phyloP scores from a whole-genome alignment of 1,284 basidiomycete species.

The Sanguinoderma infundibulare region DNA sequence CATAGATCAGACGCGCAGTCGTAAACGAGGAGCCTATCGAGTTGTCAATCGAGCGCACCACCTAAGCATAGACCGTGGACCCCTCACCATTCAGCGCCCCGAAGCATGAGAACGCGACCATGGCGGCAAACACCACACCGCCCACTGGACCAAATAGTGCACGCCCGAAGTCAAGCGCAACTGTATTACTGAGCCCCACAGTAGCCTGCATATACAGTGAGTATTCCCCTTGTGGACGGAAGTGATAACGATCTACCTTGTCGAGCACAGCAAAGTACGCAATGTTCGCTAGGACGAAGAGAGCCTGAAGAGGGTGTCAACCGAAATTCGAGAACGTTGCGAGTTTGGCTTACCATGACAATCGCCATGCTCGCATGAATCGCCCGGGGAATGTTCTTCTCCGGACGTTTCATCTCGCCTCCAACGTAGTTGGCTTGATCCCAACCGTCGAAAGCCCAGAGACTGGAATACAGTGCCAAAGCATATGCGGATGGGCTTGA shows the following conservation, averaged over 20 bases:
- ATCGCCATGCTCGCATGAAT: slow-evolving; percentile 89
- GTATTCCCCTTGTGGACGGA: slow-evolving; percentile 5
- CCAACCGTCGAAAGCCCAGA: slow-evolving; percentile 98
- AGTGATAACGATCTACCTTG: slow-evolving; percentile 47
- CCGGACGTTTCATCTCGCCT: slow-evolving; percentile 87
- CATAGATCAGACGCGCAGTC: slow-evolving; percentile 83
- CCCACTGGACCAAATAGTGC: slow-evolving; percentile 86
- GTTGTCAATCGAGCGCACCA: neutral
- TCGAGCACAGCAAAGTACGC: slow-evolving; percentile 96
- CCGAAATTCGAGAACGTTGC: neutral
- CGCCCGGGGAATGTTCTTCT: slow-evolving; percentile 86
- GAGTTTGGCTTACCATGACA: slow-evolving; percentile 59
- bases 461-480: slow-evolving; percentile 91
- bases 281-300: slow-evolving; percentile 86
- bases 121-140: slow-evolving; percentile 84
- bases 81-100: slow-evolving; percentile 83
- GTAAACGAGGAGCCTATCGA: slow-evolving; percentile 78
- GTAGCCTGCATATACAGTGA: slow-evolving; percentile 45
- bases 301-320: slow-evolving; percentile 41
- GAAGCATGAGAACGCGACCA: slow-evolving; percentile 95
- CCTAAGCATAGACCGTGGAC: slow-evolving; percentile 5
- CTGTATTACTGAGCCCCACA: slow-evolving; percentile 86
- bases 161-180: slow-evolving; percentile 93
- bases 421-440: slow-evolving; percentile 91
- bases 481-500: slow-evolving; percentile 86